A percentile compares a stretch with the other conserved stretches of the same genome.
phyloP scores from a whole-genome alignment of 805 yeast species.

The Spathaspora girioi region DNA sequence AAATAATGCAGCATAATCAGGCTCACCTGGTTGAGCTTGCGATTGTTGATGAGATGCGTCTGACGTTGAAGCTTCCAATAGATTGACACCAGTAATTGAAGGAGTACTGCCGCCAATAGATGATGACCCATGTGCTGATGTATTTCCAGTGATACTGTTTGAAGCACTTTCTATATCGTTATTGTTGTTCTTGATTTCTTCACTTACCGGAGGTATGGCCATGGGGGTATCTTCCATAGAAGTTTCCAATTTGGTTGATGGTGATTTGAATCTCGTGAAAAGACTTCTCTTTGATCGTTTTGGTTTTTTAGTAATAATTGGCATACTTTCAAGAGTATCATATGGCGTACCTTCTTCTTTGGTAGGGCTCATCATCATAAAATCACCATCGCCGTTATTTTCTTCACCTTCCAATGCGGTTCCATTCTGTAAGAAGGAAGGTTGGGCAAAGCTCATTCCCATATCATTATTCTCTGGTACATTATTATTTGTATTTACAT shows the following conservation, averaged over 20 bases:
- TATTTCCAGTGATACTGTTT: conserved; percentile 2
- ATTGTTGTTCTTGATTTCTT: conserved; percentile 8
- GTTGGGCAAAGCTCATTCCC: not conserved
- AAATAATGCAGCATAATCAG: conserved; percentile 43
- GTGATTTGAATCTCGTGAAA: conserved; percentile 36
- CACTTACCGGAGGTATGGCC: conserved; percentile 8
- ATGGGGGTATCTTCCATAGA: conserved; percentile 5
- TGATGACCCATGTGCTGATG: conserved; percentile 11
- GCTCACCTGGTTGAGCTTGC: conserved; percentile 16
- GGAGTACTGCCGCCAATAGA: conserved; percentile 17
- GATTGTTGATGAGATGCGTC: conserved; percentile 7
- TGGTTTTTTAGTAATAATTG: conserved; percentile 20
- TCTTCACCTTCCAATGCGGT: not conserved
- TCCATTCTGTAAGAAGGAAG: not conserved
- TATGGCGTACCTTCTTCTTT: conserved; percentile 16
- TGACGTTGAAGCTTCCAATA: conserved; percentile 5
- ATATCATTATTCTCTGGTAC: conserved; percentile 1
- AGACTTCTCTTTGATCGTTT: conserved; percentile 32
- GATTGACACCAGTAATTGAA: conserved; percentile 14
- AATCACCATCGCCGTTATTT: conserved; percentile 9
- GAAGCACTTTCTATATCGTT: conserved; percentile 10
- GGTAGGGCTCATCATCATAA: conserved; percentile 17
- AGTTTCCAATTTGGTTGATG: conserved; percentile 12
- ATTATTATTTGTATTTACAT: not conserved
- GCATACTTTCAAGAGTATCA: conserved; percentile 12